A percentile compares a stretch with the other conserved stretches of the same genome.
These are phyloP conservation scores for Alloteropsis semialata DNA, from an alignment of 176 grass and related monocot species.

Conservation along the genomic window DNA sequence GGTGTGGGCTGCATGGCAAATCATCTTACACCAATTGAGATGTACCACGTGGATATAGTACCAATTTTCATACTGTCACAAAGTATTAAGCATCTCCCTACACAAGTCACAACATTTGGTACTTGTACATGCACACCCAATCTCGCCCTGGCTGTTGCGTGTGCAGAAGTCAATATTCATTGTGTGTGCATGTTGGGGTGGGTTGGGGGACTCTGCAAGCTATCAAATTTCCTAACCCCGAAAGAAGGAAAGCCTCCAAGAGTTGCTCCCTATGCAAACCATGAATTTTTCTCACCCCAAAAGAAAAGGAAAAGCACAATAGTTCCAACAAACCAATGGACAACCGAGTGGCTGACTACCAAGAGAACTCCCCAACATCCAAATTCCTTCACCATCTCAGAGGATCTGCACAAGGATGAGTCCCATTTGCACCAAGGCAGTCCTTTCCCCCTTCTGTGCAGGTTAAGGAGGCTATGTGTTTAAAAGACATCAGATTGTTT, in stretches of 20 bases:
- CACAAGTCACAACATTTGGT: neutral
- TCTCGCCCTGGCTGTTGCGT: neutral
- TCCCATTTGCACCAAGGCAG: neutral
- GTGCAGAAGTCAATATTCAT: neutral
- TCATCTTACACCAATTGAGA: neutral
- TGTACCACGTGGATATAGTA: neutral
- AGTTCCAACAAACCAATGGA: neutral
- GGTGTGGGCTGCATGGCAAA: neutral
- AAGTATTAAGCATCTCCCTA: neutral
- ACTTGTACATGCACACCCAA: neutral
- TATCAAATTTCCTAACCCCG: neutral
- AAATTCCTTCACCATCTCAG: neutral
- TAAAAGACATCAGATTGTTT: neutral
- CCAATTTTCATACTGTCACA: neutral
- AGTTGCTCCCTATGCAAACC: neutral
- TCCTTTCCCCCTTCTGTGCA: neutral
- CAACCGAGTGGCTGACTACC: neutral
- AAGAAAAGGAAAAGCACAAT: constrained; percentile 1
- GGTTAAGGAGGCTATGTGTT: neutral
- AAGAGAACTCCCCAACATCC: neutral
- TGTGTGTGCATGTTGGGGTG: neutral
- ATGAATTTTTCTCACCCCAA: neutral
- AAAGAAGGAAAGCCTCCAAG: neutral
- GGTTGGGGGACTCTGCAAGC: neutral
- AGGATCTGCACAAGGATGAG: neutral